phyloP scores from a whole-genome alignment of 352 stramenopile genomes.

The Blastocystis sp. region DNA sequence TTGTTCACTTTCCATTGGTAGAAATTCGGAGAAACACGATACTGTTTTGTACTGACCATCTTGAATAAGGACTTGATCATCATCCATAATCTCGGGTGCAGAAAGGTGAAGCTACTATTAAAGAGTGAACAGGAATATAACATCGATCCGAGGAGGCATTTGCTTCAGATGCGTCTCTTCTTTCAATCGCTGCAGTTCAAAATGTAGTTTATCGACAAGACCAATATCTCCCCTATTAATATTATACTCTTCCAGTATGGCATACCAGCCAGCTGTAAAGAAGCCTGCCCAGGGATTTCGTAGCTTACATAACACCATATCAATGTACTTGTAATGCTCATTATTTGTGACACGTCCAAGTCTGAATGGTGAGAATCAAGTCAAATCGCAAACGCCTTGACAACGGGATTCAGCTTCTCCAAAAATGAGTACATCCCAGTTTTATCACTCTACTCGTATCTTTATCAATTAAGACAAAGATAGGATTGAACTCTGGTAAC shows the following conservation, averaged over 20 bases:
- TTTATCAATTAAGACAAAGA: background rate
- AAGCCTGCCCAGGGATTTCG: conserved; percentile 56
- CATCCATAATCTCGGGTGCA: conserved; percentile 57
- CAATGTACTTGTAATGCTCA: conserved; percentile 65
- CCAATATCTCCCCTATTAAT: conserved; percentile 51
- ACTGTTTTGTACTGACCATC: conserved; percentile 64
- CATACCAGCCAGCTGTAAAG: conserved; percentile 54
- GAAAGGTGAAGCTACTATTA: conserved; percentile 41
- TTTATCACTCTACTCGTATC: background rate
- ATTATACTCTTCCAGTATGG: background rate
- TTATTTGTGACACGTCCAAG: conserved; percentile 59
- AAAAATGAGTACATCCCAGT: conserved; percentile 46
- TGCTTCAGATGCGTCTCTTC: background rate
- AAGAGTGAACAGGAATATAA: background rate
- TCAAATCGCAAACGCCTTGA: background rate
- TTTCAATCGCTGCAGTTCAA: background rate
- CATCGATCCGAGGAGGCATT: conserved; percentile 22
- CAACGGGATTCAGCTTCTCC: conserved; percentile 37
- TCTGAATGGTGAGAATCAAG: background rate
- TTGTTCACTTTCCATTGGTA: conserved; percentile 35
- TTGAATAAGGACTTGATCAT: conserved; percentile 57
- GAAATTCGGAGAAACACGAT: conserved; percentile 20
- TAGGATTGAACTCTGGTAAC: background rate
- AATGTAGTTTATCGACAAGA: conserved; percentile 31
- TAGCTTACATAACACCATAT: conserved; percentile 57